These are phyloP conservation scores for Schizosaccharomyces cryophilus DNA, from an alignment of 805 yeast genomes.

Conservation along the genomic window DNA sequence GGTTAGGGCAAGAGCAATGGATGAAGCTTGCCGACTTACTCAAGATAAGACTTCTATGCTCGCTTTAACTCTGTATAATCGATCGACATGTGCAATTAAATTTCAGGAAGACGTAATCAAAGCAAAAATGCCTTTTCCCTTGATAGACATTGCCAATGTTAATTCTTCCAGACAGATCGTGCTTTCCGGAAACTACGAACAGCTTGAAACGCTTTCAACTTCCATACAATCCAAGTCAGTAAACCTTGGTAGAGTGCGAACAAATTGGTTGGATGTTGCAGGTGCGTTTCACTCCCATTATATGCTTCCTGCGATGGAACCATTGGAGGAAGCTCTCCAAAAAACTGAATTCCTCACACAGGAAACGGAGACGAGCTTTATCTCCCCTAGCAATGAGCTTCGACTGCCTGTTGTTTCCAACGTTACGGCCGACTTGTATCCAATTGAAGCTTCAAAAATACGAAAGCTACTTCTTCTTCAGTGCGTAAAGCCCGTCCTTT, in stretches of 20 bases:
- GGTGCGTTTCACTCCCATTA: not conserved
- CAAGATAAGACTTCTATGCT: not conserved
- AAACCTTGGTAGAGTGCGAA: not conserved
- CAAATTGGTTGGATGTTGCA: not conserved
- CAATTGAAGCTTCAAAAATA: not conserved
- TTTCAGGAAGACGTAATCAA: not conserved
- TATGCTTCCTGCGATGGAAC: not conserved
- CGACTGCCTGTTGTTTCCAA: not conserved
- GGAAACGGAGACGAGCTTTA: not conserved
- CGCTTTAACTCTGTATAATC: not conserved
- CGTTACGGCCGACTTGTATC: not conserved
- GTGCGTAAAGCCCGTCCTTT: not conserved
- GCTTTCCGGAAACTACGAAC: not conserved
- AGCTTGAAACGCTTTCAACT: not conserved
- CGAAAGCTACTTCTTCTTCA: not conserved
- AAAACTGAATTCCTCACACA: not conserved
- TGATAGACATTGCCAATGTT: not conserved
- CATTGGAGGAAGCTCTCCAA: not conserved
- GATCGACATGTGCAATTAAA: not conserved
- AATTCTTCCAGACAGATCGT: not conserved
- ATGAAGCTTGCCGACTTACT: not conserved
- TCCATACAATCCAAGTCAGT: not conserved
- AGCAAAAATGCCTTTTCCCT: not conserved
- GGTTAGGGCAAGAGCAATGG: not conserved
- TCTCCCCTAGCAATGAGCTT: not conserved